These are phyloP conservation scores for Debaryomyces tyrocola DNA, from an alignment of 805 yeast genomes.

Conservation along the genomic window DNA sequence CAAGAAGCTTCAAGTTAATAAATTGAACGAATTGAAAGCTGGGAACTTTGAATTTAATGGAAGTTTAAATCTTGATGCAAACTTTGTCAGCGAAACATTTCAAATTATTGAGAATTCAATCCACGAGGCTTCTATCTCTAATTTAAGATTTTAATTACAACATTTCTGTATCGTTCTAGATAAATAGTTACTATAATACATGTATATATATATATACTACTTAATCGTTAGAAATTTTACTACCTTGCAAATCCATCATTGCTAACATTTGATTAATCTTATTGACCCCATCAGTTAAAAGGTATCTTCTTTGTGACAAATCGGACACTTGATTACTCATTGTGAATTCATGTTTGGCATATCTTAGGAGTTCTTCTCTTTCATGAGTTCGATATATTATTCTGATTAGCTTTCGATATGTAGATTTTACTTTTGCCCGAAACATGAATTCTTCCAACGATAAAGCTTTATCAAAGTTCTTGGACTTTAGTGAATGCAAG, in stretches of 20 bases:
- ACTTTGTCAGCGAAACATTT: constrained; percentile 2
- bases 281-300: constrained; percentile 33
- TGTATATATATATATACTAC: no score
- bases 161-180: neutral
- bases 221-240: neutral
- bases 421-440: constrained; percentile 30
- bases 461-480: constrained; percentile 13
- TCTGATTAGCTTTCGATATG: constrained; percentile 34
- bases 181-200: neutral
- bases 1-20: constrained; percentile 4
- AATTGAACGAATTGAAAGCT: constrained; percentile 1
- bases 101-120: constrained; percentile 5
- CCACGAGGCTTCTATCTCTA: neutral
- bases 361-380: constrained; percentile 29
- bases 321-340: constrained; percentile 25
- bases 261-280: constrained; percentile 25
- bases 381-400: constrained; percentile 38
- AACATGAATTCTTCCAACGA: constrained; percentile 42
- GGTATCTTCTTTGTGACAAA: constrained; percentile 35
- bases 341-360: constrained; percentile 35
- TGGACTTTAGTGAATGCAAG: neutral
- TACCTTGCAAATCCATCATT: constrained; percentile 15
- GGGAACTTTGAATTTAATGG: neutral
- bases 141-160: neutral
- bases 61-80: neutral